Conservation (phyloP, 495 filamentous ascomycete genomes). For the Penicillium chermesinum region DNA sequence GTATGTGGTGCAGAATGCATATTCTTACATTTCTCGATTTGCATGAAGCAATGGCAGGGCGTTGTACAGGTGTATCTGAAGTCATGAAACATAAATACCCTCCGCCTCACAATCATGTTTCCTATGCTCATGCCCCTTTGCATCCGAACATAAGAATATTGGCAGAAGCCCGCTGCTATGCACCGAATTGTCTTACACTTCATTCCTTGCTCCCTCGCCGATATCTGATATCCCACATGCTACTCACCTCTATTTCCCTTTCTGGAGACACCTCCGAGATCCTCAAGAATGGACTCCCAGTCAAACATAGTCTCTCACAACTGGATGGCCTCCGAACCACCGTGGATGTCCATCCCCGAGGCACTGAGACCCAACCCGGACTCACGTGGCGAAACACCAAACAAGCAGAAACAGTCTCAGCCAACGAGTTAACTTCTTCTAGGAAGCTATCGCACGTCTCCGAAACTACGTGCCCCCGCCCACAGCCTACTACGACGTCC, state of each 20-base stretch:
- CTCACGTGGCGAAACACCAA: conserved; percentile 8
- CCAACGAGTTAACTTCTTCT: background rate
- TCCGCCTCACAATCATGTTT: too few species aligned
- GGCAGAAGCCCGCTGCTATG: too few species aligned
- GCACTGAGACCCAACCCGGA: conserved; percentile 8
- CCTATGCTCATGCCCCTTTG: too few species aligned
- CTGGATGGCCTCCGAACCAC: background rate
- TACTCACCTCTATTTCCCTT: too few species aligned
- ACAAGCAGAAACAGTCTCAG: background rate
- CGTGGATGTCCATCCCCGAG: conserved; percentile 19
- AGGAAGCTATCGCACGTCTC: conserved; percentile 75
- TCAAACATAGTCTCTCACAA: background rate
- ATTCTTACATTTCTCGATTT: background rate
- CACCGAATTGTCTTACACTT: too few species aligned
- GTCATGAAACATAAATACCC: too few species aligned
- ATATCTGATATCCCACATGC: too few species aligned
- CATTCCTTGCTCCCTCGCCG: too few species aligned
- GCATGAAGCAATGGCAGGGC: background rate
- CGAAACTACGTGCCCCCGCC: conserved; percentile 62
- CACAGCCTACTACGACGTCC: conserved; percentile 58
- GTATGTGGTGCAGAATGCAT: conserved; percentile 26
- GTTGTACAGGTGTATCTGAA: too few species aligned
- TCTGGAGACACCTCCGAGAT: too few species aligned
- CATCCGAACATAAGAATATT: too few species aligned
- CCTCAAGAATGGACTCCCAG: too few species aligned